A percentile compares a stretch with the other conserved stretches of the same genome.
phyloP scores from a whole-genome alignment of 768 basidiomycete genomes.

The Cubamyces sp. region DNA sequence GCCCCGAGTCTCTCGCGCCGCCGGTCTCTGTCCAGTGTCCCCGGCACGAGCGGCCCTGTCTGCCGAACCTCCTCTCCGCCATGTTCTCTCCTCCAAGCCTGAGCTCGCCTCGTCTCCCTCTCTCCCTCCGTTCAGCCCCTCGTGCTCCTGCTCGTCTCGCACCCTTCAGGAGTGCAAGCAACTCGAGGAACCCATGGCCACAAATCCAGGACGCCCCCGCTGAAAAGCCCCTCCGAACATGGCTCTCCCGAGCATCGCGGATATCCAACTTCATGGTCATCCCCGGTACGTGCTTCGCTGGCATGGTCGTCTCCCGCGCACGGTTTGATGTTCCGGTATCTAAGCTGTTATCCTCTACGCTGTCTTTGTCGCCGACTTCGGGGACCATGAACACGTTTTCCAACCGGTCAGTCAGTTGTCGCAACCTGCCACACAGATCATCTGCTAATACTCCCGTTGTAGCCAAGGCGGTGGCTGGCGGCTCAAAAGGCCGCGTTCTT shows the following conservation, averaged over 20 bases:
- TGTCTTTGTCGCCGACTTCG: slow-evolving; percentile 68
- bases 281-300: slow-evolving; percentile 48
- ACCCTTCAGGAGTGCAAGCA: slow-evolving; percentile 6
- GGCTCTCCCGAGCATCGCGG: slow-evolving; percentile 43
- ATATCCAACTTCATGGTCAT: slow-evolving; percentile 58
- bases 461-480: slow-evolving; percentile 65
- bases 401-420: slow-evolving; percentile 54
- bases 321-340: not conserved
- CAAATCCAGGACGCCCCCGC: not conserved
- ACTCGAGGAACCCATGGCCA: slow-evolving; percentile 18
- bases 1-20: slow-evolving; percentile 21
- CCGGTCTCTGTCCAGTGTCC: not conserved
- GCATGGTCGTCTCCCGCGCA: not conserved
- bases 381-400: slow-evolving; percentile 73
- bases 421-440: not conserved
- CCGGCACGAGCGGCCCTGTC: slow-evolving; percentile 5
- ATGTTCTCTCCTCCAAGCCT: slow-evolving; percentile 15
- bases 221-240: slow-evolving; percentile 18
- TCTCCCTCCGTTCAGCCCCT: not conserved
- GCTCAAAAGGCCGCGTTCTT: slow-evolving; percentile 55
- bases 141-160: not conserved
- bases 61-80: slow-evolving; percentile 11
- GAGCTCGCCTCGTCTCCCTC: slow-evolving; percentile 4
- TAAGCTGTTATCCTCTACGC: slow-evolving; percentile 59
- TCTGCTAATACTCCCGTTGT: slow-evolving; percentile 14